These are phyloP conservation scores for Lactarius pseudohatsudake DNA, from an alignment of 768 basidiomycete species.

Conservation along the genomic window DNA sequence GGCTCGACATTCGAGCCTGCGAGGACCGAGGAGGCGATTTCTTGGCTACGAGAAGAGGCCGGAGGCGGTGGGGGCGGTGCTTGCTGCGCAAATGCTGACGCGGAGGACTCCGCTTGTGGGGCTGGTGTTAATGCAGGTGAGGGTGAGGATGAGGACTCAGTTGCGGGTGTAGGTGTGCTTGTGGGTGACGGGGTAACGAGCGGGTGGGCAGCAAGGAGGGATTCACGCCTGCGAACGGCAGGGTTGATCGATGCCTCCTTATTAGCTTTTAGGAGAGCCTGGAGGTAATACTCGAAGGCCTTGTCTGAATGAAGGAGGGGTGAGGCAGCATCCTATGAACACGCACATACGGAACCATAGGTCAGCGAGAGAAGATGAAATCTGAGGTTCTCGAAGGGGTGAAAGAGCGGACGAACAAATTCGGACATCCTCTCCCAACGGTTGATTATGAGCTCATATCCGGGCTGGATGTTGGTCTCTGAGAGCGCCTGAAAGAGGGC, in stretches of 20 bases:
- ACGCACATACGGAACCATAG: conserved; percentile 15
- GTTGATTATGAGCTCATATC: conserved; percentile 68
- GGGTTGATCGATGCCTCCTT: conserved; percentile 55
- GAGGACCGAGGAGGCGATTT: conserved; percentile 45
- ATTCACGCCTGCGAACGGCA: conserved; percentile 71
- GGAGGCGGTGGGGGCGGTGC: not conserved
- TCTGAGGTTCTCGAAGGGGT: not conserved
- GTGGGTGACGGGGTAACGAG: conserved; percentile 15
- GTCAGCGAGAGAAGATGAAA: conserved; percentile 7
- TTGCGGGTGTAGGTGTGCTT: not conserved
- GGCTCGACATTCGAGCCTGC: conserved; percentile 20
- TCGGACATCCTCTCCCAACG: conserved; percentile 85
- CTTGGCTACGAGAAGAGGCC: conserved; percentile 40
- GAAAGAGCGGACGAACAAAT: conserved; percentile 56
- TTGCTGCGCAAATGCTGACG: conserved; percentile 15
- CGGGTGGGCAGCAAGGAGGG: conserved; percentile 45
- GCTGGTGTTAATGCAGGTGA: not conserved
- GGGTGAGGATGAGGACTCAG: not conserved
- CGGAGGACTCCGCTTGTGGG: conserved; percentile 11
- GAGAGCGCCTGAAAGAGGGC: conserved; percentile 65
- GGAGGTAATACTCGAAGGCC: conserved; percentile 77
- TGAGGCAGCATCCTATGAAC: conserved; percentile 58
- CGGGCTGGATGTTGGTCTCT: conserved; percentile 63
- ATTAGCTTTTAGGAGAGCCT: conserved; percentile 59
- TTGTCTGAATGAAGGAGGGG: conserved; percentile 68